Conservation (phyloP, 1,284 basidiomycete species). For the Ustilago nuda region DNA sequence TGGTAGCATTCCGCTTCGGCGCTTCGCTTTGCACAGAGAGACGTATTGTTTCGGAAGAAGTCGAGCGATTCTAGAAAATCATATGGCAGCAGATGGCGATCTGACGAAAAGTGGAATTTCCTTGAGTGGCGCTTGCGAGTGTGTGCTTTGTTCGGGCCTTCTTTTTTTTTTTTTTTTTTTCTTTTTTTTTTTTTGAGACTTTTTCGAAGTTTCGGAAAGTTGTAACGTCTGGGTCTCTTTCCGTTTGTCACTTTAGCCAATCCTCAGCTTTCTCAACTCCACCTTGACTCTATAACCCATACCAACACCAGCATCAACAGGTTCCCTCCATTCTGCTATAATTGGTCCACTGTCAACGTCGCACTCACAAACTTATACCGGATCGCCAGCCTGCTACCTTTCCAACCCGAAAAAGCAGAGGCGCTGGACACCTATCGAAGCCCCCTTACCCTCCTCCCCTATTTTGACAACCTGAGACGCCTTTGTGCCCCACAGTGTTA, state of each 20-base stretch:
- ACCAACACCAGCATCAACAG: background rate
- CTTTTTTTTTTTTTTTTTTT: conserved; percentile 10
- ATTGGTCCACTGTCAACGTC: background rate
- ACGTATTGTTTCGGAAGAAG: conserved; percentile 8
- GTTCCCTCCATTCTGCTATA: background rate
- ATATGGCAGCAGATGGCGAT: conserved; percentile 20
- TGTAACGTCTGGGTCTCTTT: conserved; percentile 8
- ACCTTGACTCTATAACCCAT: background rate
- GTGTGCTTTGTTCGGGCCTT: conserved; percentile 3
- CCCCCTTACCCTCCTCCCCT: too few relatives aligned
- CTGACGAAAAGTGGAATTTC: background rate
- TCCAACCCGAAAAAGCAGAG: too few relatives aligned
- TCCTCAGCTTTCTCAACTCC: background rate
- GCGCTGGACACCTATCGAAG: too few relatives aligned
- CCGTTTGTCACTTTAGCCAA: background rate
- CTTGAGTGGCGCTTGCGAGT: conserved; percentile 25
- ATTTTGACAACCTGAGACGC: too few relatives aligned
- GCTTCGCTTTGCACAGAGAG: background rate
- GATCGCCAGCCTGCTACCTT: too few relatives aligned
- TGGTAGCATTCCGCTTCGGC: background rate
- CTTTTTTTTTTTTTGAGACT: conserved; percentile 6
- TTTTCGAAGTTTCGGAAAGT: conserved; percentile 15
- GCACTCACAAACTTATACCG: too few relatives aligned
- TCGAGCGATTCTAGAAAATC: background rate
- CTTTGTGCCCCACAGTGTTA: too few relatives aligned